These are phyloP conservation scores for Candida quercuum DNA, from an alignment of 805 yeast species.

Conservation along the genomic window DNA sequence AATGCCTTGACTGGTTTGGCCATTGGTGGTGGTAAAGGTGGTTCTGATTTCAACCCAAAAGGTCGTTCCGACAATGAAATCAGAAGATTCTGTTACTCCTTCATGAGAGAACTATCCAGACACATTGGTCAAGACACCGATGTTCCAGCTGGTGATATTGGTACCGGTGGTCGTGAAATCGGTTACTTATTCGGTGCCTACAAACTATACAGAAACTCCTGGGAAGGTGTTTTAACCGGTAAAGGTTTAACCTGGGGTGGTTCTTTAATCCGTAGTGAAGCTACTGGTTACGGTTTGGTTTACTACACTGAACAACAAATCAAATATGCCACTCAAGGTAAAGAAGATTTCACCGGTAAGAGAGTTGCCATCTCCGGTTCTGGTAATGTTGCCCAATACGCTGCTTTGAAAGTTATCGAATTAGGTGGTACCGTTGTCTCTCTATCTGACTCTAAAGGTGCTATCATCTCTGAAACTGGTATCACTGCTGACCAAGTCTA, in stretches of 20 bases:
- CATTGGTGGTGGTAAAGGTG: conserved; percentile 99
- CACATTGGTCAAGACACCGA: conserved; percentile 97
- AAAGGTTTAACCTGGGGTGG: conserved; percentile 99
- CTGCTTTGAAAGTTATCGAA: conserved; percentile 95
- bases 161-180: conserved; percentile 79
- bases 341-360: conserved; percentile 88
- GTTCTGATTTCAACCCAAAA: conserved; percentile 96
- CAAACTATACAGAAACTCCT: conserved; percentile 84
- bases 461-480: conserved; percentile 74
- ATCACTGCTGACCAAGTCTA: conserved; percentile 77
- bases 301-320: conserved; percentile 98
- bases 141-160: conserved; percentile 99
- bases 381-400: conserved; percentile 99
- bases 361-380: conserved; percentile 96
- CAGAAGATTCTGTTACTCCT: conserved; percentile 93
- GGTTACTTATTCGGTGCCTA: conserved; percentile 94
- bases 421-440: conserved; percentile 94
- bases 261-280: conserved; percentile 97
- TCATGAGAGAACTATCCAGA: conserved; percentile 93
- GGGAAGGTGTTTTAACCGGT: conserved; percentile 98
- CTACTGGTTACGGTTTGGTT: conserved; percentile 96
- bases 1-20: conserved; percentile 94
- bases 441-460: conserved; percentile 91
- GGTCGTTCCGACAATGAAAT: conserved; percentile 90
- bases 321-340: conserved; percentile 84